phyloP scores from a whole-genome alignment of 352 stramenopile species.

The Aphanomyces invadans region DNA sequence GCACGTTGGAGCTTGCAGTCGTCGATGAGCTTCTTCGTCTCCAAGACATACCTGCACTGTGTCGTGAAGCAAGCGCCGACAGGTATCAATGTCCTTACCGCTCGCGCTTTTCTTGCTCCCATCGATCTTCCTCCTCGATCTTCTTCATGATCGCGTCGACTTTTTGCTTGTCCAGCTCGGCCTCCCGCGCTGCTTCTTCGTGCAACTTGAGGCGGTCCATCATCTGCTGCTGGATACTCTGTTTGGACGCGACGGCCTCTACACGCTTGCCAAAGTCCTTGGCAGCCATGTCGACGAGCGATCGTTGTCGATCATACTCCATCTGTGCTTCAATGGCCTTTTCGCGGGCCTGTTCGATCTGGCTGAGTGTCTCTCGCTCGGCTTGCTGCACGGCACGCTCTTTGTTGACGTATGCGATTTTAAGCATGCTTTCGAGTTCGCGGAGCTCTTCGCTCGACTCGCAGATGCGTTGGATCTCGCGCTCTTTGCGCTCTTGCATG shows the following conservation, averaged over 20 bases:
- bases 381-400: slow-evolving; percentile 85
- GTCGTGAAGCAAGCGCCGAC: too few species aligned
- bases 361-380: slow-evolving; percentile 68
- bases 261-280: slow-evolving; percentile 46
- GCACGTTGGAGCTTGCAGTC: slow-evolving; percentile 42
- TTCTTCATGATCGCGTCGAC: slow-evolving; percentile 81
- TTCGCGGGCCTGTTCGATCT: slow-evolving; percentile 67
- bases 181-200: slow-evolving; percentile 58
- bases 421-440: slow-evolving; percentile 83
- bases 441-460: slow-evolving; percentile 85
- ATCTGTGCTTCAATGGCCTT: slow-evolving; percentile 88
- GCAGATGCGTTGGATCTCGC: slow-evolving; percentile 87
- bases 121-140: slow-evolving; percentile 78
- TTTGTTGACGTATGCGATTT: slow-evolving; percentile 92
- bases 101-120: slow-evolving; percentile 58
- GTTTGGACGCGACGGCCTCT: slow-evolving; percentile 62
- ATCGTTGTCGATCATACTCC: slow-evolving; percentile 83
- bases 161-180: slow-evolving; percentile 66
- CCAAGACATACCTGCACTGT: slow-evolving; percentile 3
- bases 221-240: slow-evolving; percentile 61
- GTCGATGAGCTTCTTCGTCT: slow-evolving; percentile 49
- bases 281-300: slow-evolving; percentile 63
- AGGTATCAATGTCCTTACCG: slow-evolving; percentile 28
- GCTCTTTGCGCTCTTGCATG: slow-evolving; percentile 57
- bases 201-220: slow-evolving; percentile 52